These are phyloP conservation scores for Botrytis medusae DNA, from an alignment of 2,329 filamentous ascomycete species.

Conservation along the genomic window DNA sequence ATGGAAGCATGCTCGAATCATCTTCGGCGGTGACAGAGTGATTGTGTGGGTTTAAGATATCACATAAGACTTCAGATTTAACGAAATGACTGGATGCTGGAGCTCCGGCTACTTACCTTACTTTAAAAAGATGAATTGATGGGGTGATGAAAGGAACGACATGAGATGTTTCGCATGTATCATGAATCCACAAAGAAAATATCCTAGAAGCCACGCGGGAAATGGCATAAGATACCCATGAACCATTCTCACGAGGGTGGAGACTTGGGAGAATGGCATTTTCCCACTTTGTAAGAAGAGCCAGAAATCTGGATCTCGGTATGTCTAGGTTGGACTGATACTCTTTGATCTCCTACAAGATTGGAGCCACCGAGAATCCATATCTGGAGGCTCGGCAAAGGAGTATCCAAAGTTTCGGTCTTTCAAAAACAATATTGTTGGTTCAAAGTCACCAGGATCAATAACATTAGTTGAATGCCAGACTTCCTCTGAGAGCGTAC, in stretches of 20 bases:
- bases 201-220: constrained; percentile 22
- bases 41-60: constrained; percentile 16
- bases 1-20: constrained; percentile 1
- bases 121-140: not conserved
- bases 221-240: not conserved
- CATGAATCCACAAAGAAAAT: constrained; percentile 11
- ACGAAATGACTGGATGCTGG: constrained; percentile 10
- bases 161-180: constrained; percentile 21
- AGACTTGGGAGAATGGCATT: constrained; percentile 11
- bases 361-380: not conserved
- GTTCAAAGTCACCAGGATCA: not conserved
- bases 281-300: not conserved
- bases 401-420: not conserved
- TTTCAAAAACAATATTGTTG: not conserved
- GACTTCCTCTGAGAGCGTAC: not conserved
- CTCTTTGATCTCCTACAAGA: not conserved
- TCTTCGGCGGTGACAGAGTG: constrained; percentile 6
- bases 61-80: constrained; percentile 18
- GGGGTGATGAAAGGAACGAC: not conserved
- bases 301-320: not conserved
- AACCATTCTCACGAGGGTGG: not conserved
- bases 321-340: not conserved
- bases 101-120: not conserved
- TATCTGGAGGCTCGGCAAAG: not conserved
- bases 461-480: not conserved